Base-by-base conservation (phyloP, 768 basidiomycete genomes). In the Russula sp. region DNA sequence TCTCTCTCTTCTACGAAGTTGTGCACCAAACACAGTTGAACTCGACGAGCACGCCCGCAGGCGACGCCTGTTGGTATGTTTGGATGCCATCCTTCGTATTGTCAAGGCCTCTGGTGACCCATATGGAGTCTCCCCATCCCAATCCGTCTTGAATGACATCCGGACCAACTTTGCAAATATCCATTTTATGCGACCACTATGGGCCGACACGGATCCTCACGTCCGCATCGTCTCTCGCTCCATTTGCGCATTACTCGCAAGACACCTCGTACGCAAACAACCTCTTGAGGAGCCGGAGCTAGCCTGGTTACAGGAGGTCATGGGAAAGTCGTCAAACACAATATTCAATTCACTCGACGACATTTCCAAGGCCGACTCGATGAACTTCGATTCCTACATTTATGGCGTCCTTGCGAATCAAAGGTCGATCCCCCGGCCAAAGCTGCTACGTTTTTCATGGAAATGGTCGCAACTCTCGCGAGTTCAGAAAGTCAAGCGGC, bases 241-340 rank as follows among this genome's bases (percentile, higher is more conserved):
- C 26, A 55, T 50, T 16, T 55, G 63, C 10, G 63, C 63, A 16
- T 50, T 64, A 46, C 58, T 64, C 16, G 58, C 63, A 22, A 54
- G 36, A 14, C 57, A 40, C n/a, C 4, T 64, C 28, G 20, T 64
- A 20, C 63, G 40, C 28, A 40, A 56, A 56, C n/a, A 24, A 32
- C 44, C 51, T 28, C 52, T 20, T 8, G 38, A n/a, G 11, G 52
- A 48, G 18, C 28, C 63, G 6, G 57, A 53, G 24, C 57, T 64
- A 1, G 57, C 63, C 22, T 64, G 63, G 63, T 26, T 64, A 14
- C 42, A 48, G 0, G 63, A 59, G 2, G 57, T 54, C 5, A 22
- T 59, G 24, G 63, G 57, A 24, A 40, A 32, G 49, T 16, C 62
- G 11, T 51, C 55, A n/a, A 22, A 57, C 36, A 30, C 24, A 18